Base-by-base conservation (phyloP, 306 rosid species). In the Trichosanthes cucumerina region DNA sequence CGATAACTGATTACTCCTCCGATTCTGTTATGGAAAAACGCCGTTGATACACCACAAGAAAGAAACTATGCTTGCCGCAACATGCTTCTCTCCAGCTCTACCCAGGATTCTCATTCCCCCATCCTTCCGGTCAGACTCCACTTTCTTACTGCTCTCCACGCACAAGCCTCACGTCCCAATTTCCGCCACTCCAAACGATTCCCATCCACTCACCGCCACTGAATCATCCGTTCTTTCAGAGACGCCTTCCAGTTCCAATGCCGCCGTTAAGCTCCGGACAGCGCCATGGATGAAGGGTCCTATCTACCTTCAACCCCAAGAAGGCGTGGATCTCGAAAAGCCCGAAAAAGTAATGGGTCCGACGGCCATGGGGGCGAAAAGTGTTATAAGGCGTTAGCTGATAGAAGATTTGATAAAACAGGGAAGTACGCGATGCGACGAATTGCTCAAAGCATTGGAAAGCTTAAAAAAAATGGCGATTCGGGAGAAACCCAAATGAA, bases 251-350 rank as follows among this genome's bases (percentile, higher is more conserved):
- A 59, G 33, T 78, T 81, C 92, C 26, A 75, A 78, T 78, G 78
- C 68, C 49, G 39, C 80, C 76, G 23, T 91, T 69, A 91, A 88
- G 73, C 75, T 71, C 66, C 97, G 92, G 49, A 81, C 96, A 6
- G 83, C 98, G 77, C 98, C 98, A 79, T 91, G 97, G 98, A 86
- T 89, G 90, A 85, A 75, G 80, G 88, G 79, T 79, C 93, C 93
- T 62, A 90, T 90, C 70, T 83, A 88, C 83, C 84, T 87, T 57
- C 90, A 76, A 79, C 87, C 91, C 75, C 80, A 80, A 33, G 84
- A 93, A 21, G 80, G 85, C 78, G 38, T 82, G 23, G 86, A 89
- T 78, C 81, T 82, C 64, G 84, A 89, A 5, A 85, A 85, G 36
- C 85, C 88, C 54, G 41, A 53, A 83, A 84, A 23, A 68, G 26